Evolutionary conservation across 352 stramenopile genomes (phyloP), one percentile per base, ranked within the genome.

Genomic region (Phytophthora sansomeana): DNA sequence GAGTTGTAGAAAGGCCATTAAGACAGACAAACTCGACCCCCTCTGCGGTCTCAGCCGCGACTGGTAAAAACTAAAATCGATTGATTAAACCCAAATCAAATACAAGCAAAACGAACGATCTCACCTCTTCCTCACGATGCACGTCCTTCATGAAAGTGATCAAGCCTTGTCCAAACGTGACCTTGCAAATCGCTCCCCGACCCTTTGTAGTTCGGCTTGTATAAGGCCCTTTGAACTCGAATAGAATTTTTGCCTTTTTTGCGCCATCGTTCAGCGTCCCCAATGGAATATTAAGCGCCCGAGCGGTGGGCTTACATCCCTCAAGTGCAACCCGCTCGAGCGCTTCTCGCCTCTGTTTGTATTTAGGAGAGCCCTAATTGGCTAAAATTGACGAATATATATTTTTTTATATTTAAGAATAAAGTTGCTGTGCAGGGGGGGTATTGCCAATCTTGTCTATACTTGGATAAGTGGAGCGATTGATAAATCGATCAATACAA

Each of bases 91-190:
- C n/a, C n/a, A n/a, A n/a, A n/a, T n/a, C n/a, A n/a, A n/a, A n/a
- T n/a, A n/a, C n/a, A n/a, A n/a, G n/a, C n/a, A n/a, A 55, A 44
- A 32, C 46, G 47, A 47, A 47, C 36, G 16, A 41, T 35, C 48
- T 29, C 19, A 47, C 33, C 17, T 36, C n/a, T n/a, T n/a, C n/a
- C n/a, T n/a, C n/a, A n/a, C n/a, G n/a, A n/a, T n/a, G n/a, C n/a
- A n/a, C n/a, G n/a, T n/a, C n/a, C n/a, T n/a, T n/a, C n/a, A n/a
- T n/a, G n/a, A n/a, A n/a, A n/a, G n/a, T n/a, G n/a, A 57, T 13
- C 17, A 57, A 19, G 49, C 38, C 49, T 13, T 47, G 49, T 5
- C 14, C 29, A 44, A 57, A 57, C 13, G 49, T 29, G 26, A 57
- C 21, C 7, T 35, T 47, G 36, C 36, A 21, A 6, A 21, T 43